Conservation (phyloP, 2,329 filamentous ascomycete species). For the Teratosphaeria viscida region DNA sequence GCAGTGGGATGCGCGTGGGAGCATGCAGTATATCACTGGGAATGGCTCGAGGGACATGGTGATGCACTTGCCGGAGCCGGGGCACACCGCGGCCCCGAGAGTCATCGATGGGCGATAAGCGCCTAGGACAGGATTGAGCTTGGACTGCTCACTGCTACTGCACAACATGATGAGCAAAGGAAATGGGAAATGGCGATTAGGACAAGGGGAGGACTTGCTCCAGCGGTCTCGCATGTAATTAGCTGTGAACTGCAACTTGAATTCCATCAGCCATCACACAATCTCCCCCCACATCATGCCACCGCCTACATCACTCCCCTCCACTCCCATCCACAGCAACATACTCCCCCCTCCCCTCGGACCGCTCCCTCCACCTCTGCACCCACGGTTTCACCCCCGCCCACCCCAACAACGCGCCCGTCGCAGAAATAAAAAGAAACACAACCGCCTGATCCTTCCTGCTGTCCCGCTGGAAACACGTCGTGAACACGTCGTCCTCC, state of each 20-base stretch:
- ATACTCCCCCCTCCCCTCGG: not conserved
- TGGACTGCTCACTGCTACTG: not conserved
- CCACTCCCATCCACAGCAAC: not conserved
- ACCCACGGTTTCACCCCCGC: slow-evolving; percentile 51
- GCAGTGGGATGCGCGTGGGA: not conserved
- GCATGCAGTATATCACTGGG: not conserved
- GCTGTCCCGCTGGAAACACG: slow-evolving; percentile 60
- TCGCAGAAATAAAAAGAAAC: slow-evolving; percentile 55
- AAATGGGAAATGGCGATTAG: not conserved
- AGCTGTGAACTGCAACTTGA: not conserved
- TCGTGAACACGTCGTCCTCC: slow-evolving; percentile 55
- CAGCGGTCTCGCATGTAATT: not conserved
- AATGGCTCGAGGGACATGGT: not conserved
- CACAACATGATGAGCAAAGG: not conserved
- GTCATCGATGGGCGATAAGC: not conserved
- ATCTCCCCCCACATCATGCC: not conserved
- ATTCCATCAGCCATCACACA: not conserved
- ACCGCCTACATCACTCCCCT: slow-evolving; percentile 29
- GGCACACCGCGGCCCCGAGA: not conserved
- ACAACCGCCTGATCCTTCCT: slow-evolving; percentile 57
- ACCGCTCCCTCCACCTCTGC: slow-evolving; percentile 38
- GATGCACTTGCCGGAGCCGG: not conserved
- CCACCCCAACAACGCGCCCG: slow-evolving; percentile 49
- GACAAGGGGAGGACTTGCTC: not conserved
- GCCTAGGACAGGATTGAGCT: not conserved